A percentile compares a stretch with the other conserved stretches of the same genome.
Evolutionary conservation across 495 filamentous ascomycete genomes (phyloP).

Genomic region (Melanomma pulvis-pyrius): DNA sequence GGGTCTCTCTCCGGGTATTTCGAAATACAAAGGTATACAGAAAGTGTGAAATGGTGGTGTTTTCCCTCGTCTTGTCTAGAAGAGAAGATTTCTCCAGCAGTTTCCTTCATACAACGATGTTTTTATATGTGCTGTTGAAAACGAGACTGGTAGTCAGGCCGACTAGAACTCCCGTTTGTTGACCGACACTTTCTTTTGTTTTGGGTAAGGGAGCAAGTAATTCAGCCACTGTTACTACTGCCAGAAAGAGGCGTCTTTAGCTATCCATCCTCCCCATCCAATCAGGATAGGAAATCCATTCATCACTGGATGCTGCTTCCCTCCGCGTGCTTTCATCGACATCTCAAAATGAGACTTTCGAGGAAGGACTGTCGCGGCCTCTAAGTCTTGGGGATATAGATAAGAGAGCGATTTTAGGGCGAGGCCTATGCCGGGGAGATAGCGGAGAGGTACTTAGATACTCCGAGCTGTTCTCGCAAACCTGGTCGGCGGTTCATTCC

Average conservation of each 20-base stretch:
- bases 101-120: background rate
- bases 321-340: background rate
- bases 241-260: slow-evolving; percentile 14
- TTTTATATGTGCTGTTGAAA: background rate
- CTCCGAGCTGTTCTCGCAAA: background rate
- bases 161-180: background rate
- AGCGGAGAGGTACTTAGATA: background rate
- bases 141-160: slow-evolving; percentile 4
- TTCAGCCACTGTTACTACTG: slow-evolving; percentile 20
- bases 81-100: background rate
- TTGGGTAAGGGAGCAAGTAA: background rate
- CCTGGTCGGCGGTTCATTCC: background rate
- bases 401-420: background rate
- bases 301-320: background rate
- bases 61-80: background rate
- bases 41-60: background rate
- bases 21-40: too few species aligned
- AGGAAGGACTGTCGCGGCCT: background rate
- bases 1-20: too few species aligned
- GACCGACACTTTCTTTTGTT: background rate
- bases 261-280: background rate
- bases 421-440: background rate
- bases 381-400: background rate
- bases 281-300: background rate
- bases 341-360: background rate